Conservation (phyloP, 257 asterid genomes). For the Fraxinus pennsylvanica region DNA sequence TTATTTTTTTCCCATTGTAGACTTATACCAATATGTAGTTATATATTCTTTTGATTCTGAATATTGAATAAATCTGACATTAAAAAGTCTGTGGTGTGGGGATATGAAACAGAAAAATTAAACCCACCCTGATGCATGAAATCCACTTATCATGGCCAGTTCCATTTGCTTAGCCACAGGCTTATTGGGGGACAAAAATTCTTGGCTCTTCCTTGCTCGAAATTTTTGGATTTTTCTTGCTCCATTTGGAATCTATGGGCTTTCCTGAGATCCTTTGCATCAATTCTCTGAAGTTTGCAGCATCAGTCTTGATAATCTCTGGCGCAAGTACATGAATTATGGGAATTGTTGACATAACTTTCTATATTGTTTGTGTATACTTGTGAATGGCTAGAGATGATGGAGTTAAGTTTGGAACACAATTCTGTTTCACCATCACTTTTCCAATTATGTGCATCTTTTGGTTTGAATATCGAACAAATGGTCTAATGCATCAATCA, state of each 20-base stretch:
- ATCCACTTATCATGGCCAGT: conserved; percentile 30
- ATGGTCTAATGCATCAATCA: neutral
- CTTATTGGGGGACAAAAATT: conserved; percentile 7
- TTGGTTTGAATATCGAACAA: neutral
- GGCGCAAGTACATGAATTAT: conserved; percentile 90
- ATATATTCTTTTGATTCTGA: neutral
- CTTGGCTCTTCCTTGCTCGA: conserved; percentile 15
- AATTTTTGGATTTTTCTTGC: neutral
- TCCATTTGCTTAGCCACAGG: conserved; percentile 30
- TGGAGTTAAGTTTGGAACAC: neutral
- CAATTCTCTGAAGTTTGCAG: conserved; percentile 62
- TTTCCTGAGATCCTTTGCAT: conserved; percentile 86
- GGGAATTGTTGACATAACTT: conserved; percentile 66
- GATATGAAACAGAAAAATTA: neutral
- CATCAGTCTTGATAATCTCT: conserved; percentile 78
- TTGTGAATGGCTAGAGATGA: conserved; percentile 44
- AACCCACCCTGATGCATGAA: conserved; percentile 24
- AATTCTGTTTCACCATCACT: neutral
- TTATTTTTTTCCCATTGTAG: neutral
- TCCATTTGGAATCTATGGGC: conserved; percentile 37
- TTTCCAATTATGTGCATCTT: neutral
- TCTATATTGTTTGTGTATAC: conserved; percentile 57
- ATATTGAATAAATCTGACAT: neutral
- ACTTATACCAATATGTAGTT: neutral
- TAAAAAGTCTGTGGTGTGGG: neutral